phyloP scores from a whole-genome alignment of 2,329 filamentous ascomycete species.

The Arthrobotrys megalospora region DNA sequence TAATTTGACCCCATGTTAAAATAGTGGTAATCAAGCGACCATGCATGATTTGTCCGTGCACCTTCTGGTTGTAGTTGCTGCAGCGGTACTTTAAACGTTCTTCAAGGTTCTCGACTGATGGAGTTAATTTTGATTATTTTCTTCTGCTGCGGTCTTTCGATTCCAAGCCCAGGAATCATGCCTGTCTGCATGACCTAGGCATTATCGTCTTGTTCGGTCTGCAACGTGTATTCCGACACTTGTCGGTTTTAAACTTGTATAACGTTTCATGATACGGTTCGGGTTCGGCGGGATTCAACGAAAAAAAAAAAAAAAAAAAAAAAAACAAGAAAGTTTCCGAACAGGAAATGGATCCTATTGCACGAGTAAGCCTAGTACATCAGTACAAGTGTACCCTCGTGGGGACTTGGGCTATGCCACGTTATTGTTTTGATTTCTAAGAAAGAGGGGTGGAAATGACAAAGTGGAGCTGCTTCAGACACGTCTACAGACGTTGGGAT shows the following conservation, averaged over 20 bases:
- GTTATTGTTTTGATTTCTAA: slow-evolving; percentile 48
- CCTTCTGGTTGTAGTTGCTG: not conserved
- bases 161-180: slow-evolving; percentile 15
- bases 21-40: slow-evolving; percentile 48
- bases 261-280: slow-evolving; percentile 49
- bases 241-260: slow-evolving; percentile 23
- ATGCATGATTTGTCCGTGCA: slow-evolving; percentile 52
- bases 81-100: slow-evolving; percentile 18
- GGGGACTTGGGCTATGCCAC: not conserved
- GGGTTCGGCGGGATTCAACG: slow-evolving; percentile 49
- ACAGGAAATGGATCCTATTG: not conserved
- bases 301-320: slow-evolving; percentile 9
- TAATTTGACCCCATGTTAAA: slow-evolving; percentile 10
- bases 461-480: slow-evolving; percentile 36
- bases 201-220: slow-evolving; percentile 21
- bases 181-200: slow-evolving; percentile 30
- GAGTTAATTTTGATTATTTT: slow-evolving; percentile 8
- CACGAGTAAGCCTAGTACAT: slow-evolving; percentile 20
- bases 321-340: not conserved
- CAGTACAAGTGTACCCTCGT: not conserved
- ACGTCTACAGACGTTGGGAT: slow-evolving; percentile 43
- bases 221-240: slow-evolving; percentile 15
- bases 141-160: not conserved
- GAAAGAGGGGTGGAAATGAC: slow-evolving; percentile 31
- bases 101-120: slow-evolving; percentile 25